Percentiles rank a stretch among this genome's conserved stretches.
phyloP scores from a whole-genome alignment of 2,329 filamentous ascomycete species.

The Pseudogymnoascus sp. region DNA sequence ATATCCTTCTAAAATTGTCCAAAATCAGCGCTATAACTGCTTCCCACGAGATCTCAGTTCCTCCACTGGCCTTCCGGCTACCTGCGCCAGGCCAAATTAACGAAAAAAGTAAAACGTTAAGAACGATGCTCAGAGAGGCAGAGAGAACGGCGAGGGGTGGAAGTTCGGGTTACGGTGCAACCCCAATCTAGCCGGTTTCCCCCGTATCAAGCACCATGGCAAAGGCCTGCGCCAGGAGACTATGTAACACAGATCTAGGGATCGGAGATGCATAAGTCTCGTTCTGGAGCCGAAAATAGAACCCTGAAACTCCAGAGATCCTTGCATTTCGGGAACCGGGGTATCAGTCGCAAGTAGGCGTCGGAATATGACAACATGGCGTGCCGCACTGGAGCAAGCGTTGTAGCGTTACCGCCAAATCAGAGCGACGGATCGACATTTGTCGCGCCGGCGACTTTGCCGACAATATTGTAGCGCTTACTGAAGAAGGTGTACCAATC shows the following conservation, averaged over 20 bases:
- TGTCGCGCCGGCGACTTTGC: conserved; percentile 54
- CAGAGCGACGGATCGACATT: conserved; percentile 35
- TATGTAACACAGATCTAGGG: conserved; percentile 6
- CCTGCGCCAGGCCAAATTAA: not conserved
- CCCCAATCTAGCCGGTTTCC: not conserved
- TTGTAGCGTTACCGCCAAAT: not conserved
- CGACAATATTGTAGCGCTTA: conserved; percentile 91
- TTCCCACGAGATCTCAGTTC: not conserved
- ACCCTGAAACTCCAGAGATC: not conserved
- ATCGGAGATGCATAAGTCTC: not conserved
- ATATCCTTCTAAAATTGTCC: not conserved
- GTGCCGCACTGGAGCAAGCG: not conserved
- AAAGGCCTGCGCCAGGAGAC: not conserved
- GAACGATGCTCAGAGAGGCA: not conserved
- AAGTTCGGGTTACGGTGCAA: not conserved
- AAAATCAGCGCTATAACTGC: not conserved
- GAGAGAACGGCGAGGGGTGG: not conserved
- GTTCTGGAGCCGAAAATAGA: not conserved
- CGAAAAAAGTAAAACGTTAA: not conserved
- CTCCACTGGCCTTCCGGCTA: not conserved
- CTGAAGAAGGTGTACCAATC: conserved; percentile 97
- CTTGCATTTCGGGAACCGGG: not conserved
- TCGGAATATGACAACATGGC: not conserved
- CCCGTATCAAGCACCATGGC: not conserved
- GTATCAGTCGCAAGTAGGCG: not conserved